phyloP scores from a whole-genome alignment of 805 yeast species.

The Wickerhamiella sorbophila region DNA sequence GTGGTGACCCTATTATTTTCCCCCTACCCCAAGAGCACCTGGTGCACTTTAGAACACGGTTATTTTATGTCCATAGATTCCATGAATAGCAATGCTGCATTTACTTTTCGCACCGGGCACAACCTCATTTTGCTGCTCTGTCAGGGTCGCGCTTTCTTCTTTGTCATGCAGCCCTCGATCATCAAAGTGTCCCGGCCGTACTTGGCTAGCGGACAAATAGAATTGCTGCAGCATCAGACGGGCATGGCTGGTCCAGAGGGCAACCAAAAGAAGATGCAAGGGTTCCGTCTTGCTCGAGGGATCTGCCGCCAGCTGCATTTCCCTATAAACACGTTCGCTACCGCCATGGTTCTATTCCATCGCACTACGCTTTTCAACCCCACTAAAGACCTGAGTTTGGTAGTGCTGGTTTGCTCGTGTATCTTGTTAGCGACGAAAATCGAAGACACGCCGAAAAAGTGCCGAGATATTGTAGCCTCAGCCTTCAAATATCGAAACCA shows the following conservation, averaged over 20 bases:
- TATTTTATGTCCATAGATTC: no score
- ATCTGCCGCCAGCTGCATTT: slow-evolving; percentile 13
- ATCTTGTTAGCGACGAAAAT: slow-evolving; percentile 59
- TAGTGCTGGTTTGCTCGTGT: slow-evolving; percentile 29
- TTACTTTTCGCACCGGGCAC: no score
- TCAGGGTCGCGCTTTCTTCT: no score
- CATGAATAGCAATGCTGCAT: no score
- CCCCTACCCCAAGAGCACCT: neutral
- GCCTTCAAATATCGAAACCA: slow-evolving; percentile 3
- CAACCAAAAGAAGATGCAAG: slow-evolving; percentile 36
- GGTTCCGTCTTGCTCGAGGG: slow-evolving; percentile 13
- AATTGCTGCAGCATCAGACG: slow-evolving; percentile 36
- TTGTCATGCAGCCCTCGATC: slow-evolving; percentile 3
- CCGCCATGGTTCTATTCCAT: slow-evolving; percentile 62
- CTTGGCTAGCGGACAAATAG: slow-evolving; percentile 40
- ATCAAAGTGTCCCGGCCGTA: slow-evolving; percentile 39
- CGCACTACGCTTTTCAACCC: slow-evolving; percentile 49
- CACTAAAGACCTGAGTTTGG: neutral
- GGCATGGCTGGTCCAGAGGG: slow-evolving; percentile 35
- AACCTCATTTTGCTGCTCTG: no score
- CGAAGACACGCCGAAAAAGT: slow-evolving; percentile 71
- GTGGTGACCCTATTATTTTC: neutral
- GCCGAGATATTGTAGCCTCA: slow-evolving; percentile 41
- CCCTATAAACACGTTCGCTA: slow-evolving; percentile 55
- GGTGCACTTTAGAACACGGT: no score